Evolutionary conservation across 176 grass and related monocot genomes (phyloP), one percentile per base, ranked within the genome.

Genomic region (Phragmites australis): DNA sequence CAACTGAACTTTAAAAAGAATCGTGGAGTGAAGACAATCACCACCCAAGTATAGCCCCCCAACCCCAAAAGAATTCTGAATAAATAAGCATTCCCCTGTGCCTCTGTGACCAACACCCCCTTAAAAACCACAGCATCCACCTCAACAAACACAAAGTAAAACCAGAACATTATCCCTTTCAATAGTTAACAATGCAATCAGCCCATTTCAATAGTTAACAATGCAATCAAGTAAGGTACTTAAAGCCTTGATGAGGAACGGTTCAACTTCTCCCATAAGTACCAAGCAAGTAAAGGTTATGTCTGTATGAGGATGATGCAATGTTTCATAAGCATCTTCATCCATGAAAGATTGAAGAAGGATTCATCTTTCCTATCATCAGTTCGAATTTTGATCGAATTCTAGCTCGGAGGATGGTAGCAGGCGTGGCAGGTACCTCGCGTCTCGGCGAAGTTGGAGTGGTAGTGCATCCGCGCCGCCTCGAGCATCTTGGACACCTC

Each of bases 401-500:
- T 61, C 6, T 37, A 70, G 15, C 5, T 43, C 40, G 54, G 53
- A 76, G 6, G 73, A 80, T 37, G 13, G 5, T 26, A 34, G 13
- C 42, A 39, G 9, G 37, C 31, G 56, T 14, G 49, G 76, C 25
- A 50, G 46, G 31, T 93, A 90, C 96, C 96, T 91, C 88, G 55
- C 6, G 57, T 93, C 53, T 93, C 88, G 18, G 93, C 84, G 68
- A 99, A 99, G 55, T 99, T 95, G 25, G 96, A 99, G 82, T 99
- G 96, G 66, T 95, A 99, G 61, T 99, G 92, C 93, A 99, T 87
- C 77, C 90, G 50, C 8, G 93, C 87, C 2, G 90, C 90, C 88
- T 99, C 96, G 12, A 99, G 90, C 84, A 91, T 74, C 86, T 95
- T 99, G 41, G 90, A 91, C 52, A 99, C 96, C 7, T 95, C 82